A percentile compares a stretch with the other conserved stretches of the same genome.
Evolutionary conservation across 352 stramenopile genomes (phyloP).

Genomic region (Pythium aphanidermatum): DNA sequence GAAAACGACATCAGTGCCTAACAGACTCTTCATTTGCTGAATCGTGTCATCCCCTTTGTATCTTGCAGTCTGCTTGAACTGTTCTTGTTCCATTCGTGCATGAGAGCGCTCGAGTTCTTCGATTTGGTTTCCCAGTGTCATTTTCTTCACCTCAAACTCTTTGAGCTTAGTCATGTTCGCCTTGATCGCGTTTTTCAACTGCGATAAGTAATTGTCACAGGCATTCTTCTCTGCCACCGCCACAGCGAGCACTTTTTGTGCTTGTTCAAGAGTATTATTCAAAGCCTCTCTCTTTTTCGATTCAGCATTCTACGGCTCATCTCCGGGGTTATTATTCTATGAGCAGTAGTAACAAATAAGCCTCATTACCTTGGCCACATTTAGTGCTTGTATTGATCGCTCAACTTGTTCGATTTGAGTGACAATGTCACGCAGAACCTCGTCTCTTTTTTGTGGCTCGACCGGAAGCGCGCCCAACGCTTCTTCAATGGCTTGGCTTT

Average conservation of each 20-base stretch:
- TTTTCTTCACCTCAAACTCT: conserved; percentile 8
- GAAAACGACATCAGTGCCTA: conserved; percentile 1
- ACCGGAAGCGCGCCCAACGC: background rate
- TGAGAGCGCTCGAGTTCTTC: background rate
- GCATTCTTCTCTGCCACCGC: too few species aligned
- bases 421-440: background rate
- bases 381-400: background rate
- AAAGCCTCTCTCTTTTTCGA: too few species aligned
- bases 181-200: too few species aligned
- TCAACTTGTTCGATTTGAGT: background rate
- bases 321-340: background rate
- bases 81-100: background rate
- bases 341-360: background rate
- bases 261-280: too few species aligned
- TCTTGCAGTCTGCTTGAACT: background rate
- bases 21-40: background rate
- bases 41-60: conserved; percentile 3
- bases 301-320: too few species aligned
- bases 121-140: background rate
- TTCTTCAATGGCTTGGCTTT: background rate
- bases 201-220: too few species aligned
- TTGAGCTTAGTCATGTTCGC: too few species aligned
- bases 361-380: background rate
- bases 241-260: too few species aligned
- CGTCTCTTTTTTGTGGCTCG: background rate